phyloP scores from a whole-genome alignment of 768 basidiomycete species.

The Auriscalpium microsporum region DNA sequence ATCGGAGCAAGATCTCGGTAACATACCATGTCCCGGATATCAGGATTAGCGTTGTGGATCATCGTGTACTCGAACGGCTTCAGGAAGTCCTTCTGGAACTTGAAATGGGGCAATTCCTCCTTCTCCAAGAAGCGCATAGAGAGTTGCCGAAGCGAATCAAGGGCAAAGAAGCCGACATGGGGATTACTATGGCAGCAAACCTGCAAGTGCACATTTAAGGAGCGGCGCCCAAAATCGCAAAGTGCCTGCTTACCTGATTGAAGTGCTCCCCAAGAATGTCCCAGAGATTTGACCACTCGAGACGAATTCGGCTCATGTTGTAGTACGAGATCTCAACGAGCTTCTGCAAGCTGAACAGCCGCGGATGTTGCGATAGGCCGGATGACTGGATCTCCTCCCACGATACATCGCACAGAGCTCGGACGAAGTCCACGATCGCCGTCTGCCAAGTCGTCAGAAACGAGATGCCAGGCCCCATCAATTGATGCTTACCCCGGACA shows the following conservation, averaged over 20 bases:
- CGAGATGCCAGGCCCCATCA: neutral
- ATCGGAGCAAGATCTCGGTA: neutral
- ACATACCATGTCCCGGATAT: constrained; percentile 88
- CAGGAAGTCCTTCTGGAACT: constrained; percentile 98
- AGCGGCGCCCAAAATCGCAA: neutral
- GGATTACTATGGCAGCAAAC: constrained; percentile 98
- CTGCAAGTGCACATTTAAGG: constrained; percentile 33
- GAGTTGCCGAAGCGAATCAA: constrained; percentile 92
- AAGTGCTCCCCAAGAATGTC: constrained; percentile 97
- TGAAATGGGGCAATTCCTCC: constrained; percentile 95
- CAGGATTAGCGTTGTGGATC: constrained; percentile 92
- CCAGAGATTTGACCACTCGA: constrained; percentile 99
- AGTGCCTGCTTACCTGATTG: constrained; percentile 62
- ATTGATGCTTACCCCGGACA: constrained; percentile 74
- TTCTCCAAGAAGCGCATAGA: constrained; percentile 99
- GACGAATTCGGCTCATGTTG: constrained; percentile 96
- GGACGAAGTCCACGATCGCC: constrained; percentile 96
- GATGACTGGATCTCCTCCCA: constrained; percentile 99
- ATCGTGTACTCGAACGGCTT: constrained; percentile 98
- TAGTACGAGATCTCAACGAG: constrained; percentile 99
- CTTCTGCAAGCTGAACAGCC: constrained; percentile 95
- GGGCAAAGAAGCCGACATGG: constrained; percentile 91
- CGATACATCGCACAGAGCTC: constrained; percentile 91
- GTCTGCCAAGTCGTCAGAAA: constrained; percentile 39
- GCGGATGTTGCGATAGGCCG: constrained; percentile 85